Conservation (phyloP, 1,284 basidiomycete genomes). For the Ceratobasidium sp. region DNA sequence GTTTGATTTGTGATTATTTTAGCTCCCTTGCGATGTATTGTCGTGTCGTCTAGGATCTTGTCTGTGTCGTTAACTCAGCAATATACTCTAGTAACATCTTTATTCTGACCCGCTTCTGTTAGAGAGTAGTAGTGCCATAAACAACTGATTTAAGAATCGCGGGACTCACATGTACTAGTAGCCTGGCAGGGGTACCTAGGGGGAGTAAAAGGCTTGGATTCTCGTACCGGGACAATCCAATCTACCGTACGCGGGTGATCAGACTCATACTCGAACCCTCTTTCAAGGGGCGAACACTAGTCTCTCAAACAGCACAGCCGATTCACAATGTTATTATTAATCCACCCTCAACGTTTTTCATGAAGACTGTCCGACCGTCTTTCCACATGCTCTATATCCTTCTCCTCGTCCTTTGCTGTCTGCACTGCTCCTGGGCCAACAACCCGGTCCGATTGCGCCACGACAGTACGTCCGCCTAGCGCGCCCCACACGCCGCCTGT, state of each 20-base stretch:
- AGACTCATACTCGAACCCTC: neutral
- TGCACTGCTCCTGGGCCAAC: neutral
- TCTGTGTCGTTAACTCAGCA: neutral
- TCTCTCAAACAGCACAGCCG: neutral
- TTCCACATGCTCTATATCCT: conserved; percentile 16
- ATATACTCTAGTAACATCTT: neutral
- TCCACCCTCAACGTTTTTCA: conserved; percentile 1
- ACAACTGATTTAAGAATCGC: too few relatives aligned
- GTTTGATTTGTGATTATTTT: neutral
- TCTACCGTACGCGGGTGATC: too few relatives aligned
- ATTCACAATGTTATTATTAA: neutral
- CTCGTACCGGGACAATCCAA: too few relatives aligned
- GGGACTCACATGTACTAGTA: too few relatives aligned
- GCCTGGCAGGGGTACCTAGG: too few relatives aligned
- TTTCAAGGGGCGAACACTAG: neutral
- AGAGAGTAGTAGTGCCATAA: too few relatives aligned
- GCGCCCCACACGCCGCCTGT: conserved; percentile 60
- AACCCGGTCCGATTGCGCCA: conserved; percentile 29
- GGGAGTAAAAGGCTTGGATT: too few relatives aligned
- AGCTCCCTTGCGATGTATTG: neutral
- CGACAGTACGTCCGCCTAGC: conserved; percentile 31
- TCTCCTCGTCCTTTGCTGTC: conserved; percentile 17
- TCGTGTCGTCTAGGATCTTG: neutral
- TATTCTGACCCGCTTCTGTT: neutral
- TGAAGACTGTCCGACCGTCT: neutral